These are phyloP conservation scores for Bruguiera parviflora DNA, from an alignment of 345 rosid species.

Conservation along the genomic window DNA sequence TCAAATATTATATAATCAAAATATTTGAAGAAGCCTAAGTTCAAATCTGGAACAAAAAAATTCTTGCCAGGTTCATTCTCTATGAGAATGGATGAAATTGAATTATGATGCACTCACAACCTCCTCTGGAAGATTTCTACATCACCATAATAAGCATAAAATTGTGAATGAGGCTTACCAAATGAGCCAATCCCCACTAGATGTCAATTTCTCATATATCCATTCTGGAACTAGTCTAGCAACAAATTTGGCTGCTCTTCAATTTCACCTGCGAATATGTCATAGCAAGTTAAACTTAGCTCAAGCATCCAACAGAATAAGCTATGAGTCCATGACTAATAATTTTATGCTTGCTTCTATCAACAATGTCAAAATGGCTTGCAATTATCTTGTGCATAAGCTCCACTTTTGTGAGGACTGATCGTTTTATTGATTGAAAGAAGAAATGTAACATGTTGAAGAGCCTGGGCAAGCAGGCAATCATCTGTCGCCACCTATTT, in stretches of 20 bases:
- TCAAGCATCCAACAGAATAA: slow-evolving; percentile 8
- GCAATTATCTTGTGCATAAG: slow-evolving; percentile 59
- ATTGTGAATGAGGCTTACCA: slow-evolving; percentile 40
- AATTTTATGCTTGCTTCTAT: slow-evolving; percentile 52
- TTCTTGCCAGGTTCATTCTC: neutral
- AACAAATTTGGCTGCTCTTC: slow-evolving; percentile 72
- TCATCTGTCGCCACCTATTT: slow-evolving; percentile 60
- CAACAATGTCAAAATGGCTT: slow-evolving; percentile 55
- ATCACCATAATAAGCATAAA: neutral
- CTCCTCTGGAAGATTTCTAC: neutral
- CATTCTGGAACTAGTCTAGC: slow-evolving; percentile 78
- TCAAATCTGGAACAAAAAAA: neutral
- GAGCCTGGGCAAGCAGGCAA: slow-evolving; percentile 69
- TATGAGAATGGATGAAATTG: neutral
- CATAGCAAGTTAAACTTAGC: slow-evolving; percentile 4
- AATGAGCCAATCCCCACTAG: slow-evolving; percentile 58
- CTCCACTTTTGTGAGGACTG: slow-evolving; percentile 74
- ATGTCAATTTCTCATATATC: slow-evolving; percentile 69
- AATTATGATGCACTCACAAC: neutral
- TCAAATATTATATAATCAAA: neutral
- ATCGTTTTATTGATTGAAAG: slow-evolving; percentile 59
- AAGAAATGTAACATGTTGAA: slow-evolving; percentile 63
- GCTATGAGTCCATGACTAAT: neutral
- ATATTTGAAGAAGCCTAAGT: neutral
- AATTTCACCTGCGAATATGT: slow-evolving; percentile 54